Percentiles rank a stretch among this genome's conserved stretches.
Conservation (phyloP, 148 eudicot species). For the Rhododendron ovatum region DNA sequence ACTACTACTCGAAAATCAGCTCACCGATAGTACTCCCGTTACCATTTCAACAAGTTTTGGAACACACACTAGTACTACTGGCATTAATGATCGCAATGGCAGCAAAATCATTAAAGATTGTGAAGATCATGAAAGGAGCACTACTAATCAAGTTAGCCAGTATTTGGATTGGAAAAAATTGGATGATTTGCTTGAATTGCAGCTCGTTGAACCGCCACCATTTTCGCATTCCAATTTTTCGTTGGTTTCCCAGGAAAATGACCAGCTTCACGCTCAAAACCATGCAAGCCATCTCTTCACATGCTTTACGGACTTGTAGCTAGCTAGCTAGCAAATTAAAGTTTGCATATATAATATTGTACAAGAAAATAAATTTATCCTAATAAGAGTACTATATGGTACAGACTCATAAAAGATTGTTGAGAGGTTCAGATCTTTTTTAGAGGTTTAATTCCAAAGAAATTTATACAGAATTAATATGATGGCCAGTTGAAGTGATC, state of each 20-base stretch:
- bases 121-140: constrained; percentile 24
- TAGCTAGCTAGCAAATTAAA: constrained; percentile 5
- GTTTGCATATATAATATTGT: background rate
- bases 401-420: background rate
- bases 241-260: constrained; percentile 25
- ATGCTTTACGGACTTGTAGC: constrained; percentile 49
- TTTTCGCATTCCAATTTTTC: constrained; percentile 21
- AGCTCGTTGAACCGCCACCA: constrained; percentile 14
- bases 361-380: background rate
- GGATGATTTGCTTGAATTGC: constrained; percentile 35
- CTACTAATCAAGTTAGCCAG: background rate
- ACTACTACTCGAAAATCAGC: constrained; percentile 5
- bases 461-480: background rate
- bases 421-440: background rate
- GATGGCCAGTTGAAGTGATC: background rate
- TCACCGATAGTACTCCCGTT: constrained; percentile 47
- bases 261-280: constrained; percentile 25
- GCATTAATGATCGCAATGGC: background rate
- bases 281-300: constrained; percentile 34
- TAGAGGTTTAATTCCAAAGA: background rate
- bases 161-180: constrained; percentile 46
- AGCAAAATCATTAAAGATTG: constrained; percentile 12
- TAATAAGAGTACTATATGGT: background rate
- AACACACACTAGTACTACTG: constrained; percentile 11
- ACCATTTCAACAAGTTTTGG: constrained; percentile 40